Base-by-base conservation (phyloP, 1,139 yeast genomes). In the Zygosaccharomyces pseudobailii region DNA sequence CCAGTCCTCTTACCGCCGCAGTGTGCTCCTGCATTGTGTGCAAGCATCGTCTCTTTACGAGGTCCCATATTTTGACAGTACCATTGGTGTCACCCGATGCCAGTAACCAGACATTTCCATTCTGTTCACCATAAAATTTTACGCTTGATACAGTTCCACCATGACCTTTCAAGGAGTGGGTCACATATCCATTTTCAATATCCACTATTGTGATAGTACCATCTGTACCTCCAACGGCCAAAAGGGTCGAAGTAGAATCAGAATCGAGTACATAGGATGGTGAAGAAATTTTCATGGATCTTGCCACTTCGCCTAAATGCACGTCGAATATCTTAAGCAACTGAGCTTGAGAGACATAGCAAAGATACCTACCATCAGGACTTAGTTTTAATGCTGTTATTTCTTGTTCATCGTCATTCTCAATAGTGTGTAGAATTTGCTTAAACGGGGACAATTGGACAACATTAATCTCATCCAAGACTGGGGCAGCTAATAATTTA, bases 191-290 rank as follows among this genome's bases (percentile, higher is more conserved):
- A 31, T 90, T 90, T 55, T 81, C 90, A 39, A 92, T 76, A 66
- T 92, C 98, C 86, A 96, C 89, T 2, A 94, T 95, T 43, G 88
- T 83, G 20, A 90, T 86, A 35, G 82, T 79, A 43, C 98, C 97
- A 65, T 94, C 98, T 0, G 97, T 86, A 41, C 96, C 92, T 42
- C 99, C 99, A 60, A 94, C 83, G 32, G 96, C 95, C 61, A 90
- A 80, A 43, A 92, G 72, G 4, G 95, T 80, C 13, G 96, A 85
- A 0, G 97, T 88, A 5, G 79, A 66, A 65, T 92, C 98, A 28
- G 79, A 79, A 10, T 84, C 74, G 48, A 89, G 77, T 19, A 88
- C 84, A 65, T 87, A 87, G 1, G 87, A 86, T 0, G 97, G 96
- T 0, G 96, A 81, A 3, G 86, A 71, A 46, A 84, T 62, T 63